phyloP scores from a whole-genome alignment of 306 rosid genomes.

The Clitoria ternatea region DNA sequence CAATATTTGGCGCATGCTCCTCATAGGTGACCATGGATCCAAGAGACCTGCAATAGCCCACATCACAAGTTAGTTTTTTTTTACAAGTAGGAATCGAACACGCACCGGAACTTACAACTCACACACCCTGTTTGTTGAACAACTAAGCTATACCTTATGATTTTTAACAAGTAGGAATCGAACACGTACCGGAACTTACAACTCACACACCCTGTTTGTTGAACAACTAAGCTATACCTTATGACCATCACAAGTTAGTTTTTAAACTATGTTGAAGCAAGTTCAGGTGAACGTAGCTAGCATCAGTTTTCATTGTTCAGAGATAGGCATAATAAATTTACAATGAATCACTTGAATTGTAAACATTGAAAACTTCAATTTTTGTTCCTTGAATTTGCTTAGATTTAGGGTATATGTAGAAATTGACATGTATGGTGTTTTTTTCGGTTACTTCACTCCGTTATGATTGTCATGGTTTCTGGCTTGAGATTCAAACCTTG shows the following conservation, averaged over 20 bases:
- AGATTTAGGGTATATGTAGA: not conserved
- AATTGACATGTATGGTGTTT: not conserved
- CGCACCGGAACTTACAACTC: too few relatives aligned
- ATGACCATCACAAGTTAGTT: too few relatives aligned
- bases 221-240: too few relatives aligned
- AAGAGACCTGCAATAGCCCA: conserved; percentile 41
- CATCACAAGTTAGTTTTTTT: not conserved
- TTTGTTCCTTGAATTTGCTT: not conserved
- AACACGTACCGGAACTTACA: too few relatives aligned
- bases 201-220: too few relatives aligned
- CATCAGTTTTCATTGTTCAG: not conserved
- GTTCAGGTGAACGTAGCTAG: not conserved
- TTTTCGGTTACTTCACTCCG: not conserved
- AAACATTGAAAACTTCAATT: not conserved
- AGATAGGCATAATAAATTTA: not conserved
- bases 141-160: too few relatives aligned
- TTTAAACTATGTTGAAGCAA: conserved; percentile 1
- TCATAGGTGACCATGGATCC: conserved; percentile 75
- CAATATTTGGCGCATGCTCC: conserved; percentile 76
- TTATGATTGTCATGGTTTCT: not conserved
- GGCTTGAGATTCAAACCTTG: not conserved
- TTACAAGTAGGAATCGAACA: too few relatives aligned
- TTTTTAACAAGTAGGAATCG: too few relatives aligned
- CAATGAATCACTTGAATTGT: not conserved
- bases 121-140: too few relatives aligned